Evolutionary conservation across 164 flowering plant genomes (phyloP), one percentile per base, ranked within the genome.

Genomic region (Tinospora cordifolia): DNA sequence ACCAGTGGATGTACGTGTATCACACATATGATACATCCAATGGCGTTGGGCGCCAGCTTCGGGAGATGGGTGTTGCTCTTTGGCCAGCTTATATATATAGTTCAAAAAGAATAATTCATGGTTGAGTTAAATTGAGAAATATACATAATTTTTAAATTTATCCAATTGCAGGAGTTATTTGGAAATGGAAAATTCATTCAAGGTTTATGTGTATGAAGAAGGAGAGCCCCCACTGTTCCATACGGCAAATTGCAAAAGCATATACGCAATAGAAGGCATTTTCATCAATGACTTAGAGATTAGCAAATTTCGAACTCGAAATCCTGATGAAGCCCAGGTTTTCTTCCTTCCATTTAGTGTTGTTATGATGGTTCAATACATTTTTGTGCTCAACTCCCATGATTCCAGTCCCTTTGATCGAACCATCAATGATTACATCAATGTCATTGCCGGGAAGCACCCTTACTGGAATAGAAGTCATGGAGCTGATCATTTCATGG

Each of bases 221-320:
- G 93, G 93, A n/a, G 87, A 87, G 15, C 81, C 79, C 0, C 89
- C 90, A 5, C 36, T 88, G 49, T 86, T 87, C 72, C 91, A 87
- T 63, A 67, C 70, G 6, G 89, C 91, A 3, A 86, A 85, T 0
- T 83, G 88, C 81, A 81, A 68, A 79, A 81, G 85, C 79, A 83
- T 89, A 78, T 86, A 87, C 66, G 84, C 93, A 1, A 71, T 75
- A 0, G 89, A 88, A 68, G 91, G 90, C 49, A 80, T 77, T 30
- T 87, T 87, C 75, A 87, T 87, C 34, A 72, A 82, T 70, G 84
- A 78, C 41, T 65, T 89, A 81, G 89, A 89, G 63, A 77, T 63
- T 41, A 82, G 74, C 0, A 76, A 69, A 0, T 83, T 78, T 26
- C 66, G 77, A 62, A 79, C 81, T 17, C 12, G 34, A 60, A 63